Conservation (phyloP, 2,329 filamentous ascomycete genomes). For the Pseudogymnoascus sp. region DNA sequence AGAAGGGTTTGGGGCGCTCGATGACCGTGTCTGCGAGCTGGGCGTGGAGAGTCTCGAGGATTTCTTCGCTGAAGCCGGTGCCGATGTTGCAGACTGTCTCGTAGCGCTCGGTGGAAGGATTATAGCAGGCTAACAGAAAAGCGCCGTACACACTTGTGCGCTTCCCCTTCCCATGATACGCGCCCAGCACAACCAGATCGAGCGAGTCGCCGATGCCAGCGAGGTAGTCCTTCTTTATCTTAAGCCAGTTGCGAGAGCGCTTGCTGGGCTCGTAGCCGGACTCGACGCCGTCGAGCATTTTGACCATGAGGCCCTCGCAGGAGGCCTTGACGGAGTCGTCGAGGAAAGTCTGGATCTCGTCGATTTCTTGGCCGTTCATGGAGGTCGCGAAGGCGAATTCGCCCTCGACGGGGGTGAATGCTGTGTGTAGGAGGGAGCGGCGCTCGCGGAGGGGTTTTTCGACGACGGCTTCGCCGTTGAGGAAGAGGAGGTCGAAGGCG, state of each 20-base stretch:
- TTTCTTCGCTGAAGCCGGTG: conserved; percentile 90
- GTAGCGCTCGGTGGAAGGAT: conserved; percentile 68
- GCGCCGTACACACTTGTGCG: conserved; percentile 92
- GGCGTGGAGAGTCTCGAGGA: conserved; percentile 78
- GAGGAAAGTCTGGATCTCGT: conserved; percentile 85
- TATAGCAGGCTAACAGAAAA: conserved; percentile 92
- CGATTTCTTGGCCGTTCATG: conserved; percentile 80
- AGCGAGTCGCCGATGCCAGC: conserved; percentile 89
- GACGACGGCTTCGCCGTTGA: conserved; percentile 85
- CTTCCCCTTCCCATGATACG: conserved; percentile 91
- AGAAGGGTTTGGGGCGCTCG: conserved; percentile 88
- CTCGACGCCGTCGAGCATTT: conserved; percentile 92
- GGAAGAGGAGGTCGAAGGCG: conserved; percentile 87
- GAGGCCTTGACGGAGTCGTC: conserved; percentile 94
- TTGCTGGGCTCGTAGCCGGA: conserved; percentile 95
- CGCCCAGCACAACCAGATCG: conserved; percentile 89
- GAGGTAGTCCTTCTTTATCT: conserved; percentile 98
- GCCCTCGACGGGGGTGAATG: conserved; percentile 73
- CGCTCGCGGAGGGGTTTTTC: conserved; percentile 80
- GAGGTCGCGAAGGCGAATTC: conserved; percentile 86
- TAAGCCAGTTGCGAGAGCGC: conserved; percentile 95
- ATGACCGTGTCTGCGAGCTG: conserved; percentile 72
- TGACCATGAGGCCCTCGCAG: conserved; percentile 97
- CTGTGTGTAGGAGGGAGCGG: conserved; percentile 61
- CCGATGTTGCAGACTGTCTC: conserved; percentile 98